phyloP scores from a whole-genome alignment of 192 early-diverging fungal species.

The Allomyces macrogynus region DNA sequence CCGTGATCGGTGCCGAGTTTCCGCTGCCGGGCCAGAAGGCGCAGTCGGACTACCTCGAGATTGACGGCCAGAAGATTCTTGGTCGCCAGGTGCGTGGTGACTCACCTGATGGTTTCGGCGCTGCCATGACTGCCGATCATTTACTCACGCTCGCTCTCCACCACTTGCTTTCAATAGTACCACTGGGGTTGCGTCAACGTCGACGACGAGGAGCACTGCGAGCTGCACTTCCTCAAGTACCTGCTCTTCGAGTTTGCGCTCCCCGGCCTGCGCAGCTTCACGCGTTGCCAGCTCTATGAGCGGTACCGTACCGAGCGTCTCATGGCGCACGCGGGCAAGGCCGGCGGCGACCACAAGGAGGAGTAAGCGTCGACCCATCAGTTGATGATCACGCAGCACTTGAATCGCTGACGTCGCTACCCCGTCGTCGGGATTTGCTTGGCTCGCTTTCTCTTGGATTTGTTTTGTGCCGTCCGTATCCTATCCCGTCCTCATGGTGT shows the following conservation, averaged over 20 bases:
- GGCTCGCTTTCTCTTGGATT: too few species aligned
- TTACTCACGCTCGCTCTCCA: too few species aligned
- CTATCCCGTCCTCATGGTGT: too few species aligned
- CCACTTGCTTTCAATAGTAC: neutral
- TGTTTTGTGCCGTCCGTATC: too few species aligned
- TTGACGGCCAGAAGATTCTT: conserved; percentile 3
- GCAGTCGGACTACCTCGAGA: conserved; percentile 2
- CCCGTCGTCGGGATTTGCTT: too few species aligned
- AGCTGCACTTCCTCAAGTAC: conserved; percentile 1
- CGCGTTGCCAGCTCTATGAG: neutral
- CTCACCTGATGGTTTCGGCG: too few species aligned
- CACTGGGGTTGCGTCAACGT: conserved; percentile 4
- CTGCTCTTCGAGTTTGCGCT: conserved; percentile 2
- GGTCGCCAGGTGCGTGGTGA: neutral
- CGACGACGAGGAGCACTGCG: conserved; percentile 3
- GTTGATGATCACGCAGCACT: too few species aligned
- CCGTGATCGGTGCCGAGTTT: conserved; percentile 2
- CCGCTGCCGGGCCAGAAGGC: conserved; percentile 1
- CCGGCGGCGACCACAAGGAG: neutral
- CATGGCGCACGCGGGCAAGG: neutral
- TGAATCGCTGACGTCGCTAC: too few species aligned
- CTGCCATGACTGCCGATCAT: too few species aligned
- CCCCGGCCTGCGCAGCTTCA: neutral
- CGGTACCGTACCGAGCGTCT: neutral
- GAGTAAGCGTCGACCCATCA: neutral